These are phyloP conservation scores for Colletotrichum liaoningense DNA, from an alignment of 2,329 filamentous ascomycete species.

Conservation along the genomic window DNA sequence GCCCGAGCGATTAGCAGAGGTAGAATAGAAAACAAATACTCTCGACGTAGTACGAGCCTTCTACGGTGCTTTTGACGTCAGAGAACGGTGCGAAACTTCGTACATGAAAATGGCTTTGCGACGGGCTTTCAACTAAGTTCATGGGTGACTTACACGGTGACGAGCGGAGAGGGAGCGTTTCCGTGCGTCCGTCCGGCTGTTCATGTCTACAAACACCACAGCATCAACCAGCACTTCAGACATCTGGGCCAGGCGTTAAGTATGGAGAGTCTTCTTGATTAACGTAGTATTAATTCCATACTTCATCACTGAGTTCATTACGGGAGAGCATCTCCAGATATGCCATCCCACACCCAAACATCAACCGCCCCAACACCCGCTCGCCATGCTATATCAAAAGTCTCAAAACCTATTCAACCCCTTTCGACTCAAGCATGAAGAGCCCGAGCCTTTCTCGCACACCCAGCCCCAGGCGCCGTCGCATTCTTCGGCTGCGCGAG, in stretches of 20 bases:
- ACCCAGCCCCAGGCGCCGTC: conserved; percentile 7
- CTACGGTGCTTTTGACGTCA: too few species aligned
- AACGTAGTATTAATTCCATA: not conserved
- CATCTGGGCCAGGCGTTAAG: not conserved
- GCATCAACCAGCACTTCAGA: not conserved
- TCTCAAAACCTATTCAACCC: not conserved
- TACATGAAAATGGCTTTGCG: too few species aligned
- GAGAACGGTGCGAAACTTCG: too few species aligned
- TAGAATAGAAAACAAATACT: too few species aligned
- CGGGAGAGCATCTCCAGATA: not conserved
- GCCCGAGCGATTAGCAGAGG: too few species aligned
- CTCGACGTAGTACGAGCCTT: too few species aligned
- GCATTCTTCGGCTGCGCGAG: conserved; percentile 48
- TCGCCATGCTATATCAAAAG: conserved; percentile 12
- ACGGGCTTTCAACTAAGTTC: too few species aligned
- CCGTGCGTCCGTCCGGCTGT: not conserved
- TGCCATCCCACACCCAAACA: not conserved
- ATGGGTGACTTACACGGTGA: too few species aligned
- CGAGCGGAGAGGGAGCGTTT: not conserved
- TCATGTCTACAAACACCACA: not conserved
- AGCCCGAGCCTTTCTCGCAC: not conserved
- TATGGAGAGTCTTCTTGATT: not conserved
- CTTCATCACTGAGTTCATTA: not conserved
- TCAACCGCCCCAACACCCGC: conserved; percentile 8
- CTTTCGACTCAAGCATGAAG: conserved; percentile 1